Evolutionary conservation across 1,284 basidiomycete genomes (phyloP).

Genomic region (Ceratobasidium sp.): DNA sequence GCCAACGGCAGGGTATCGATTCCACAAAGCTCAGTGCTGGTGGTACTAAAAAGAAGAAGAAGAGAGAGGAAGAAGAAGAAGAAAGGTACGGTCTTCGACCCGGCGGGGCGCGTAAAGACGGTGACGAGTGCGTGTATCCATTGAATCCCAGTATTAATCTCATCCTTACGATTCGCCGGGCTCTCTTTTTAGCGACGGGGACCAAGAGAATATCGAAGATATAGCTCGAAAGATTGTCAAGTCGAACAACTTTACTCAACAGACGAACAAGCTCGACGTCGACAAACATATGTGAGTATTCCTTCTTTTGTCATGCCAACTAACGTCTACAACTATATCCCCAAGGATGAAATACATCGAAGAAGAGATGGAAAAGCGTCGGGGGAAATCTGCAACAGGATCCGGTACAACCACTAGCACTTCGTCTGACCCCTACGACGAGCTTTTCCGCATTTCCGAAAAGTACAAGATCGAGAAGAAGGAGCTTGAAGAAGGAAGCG

Average conservation of each 20-base stretch:
- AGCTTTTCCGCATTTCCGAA: constrained; percentile 84
- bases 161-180: constrained; percentile 11
- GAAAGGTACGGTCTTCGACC: constrained; percentile 65
- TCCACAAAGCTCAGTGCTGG: constrained; percentile 86
- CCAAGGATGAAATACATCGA: constrained; percentile 98
- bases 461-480: constrained; percentile 67
- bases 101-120: constrained; percentile 52
- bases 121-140: constrained; percentile 67
- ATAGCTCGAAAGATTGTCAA: constrained; percentile 82
- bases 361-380: constrained; percentile 87
- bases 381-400: constrained; percentile 65
- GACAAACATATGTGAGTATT: constrained; percentile 94
- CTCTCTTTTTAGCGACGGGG: constrained; percentile 60
- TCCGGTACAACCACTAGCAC: constrained; percentile 61
- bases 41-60: constrained; percentile 79
- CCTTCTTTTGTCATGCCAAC: neutral
- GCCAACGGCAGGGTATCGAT: constrained; percentile 87
- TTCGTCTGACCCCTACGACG: constrained; percentile 80
- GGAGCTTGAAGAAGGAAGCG: constrained; percentile 85
- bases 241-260: constrained; percentile 94
- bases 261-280: constrained; percentile 95
- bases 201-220: constrained; percentile 72
- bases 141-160: constrained; percentile 10
- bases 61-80: constrained; percentile 67
- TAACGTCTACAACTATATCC: neutral